Conservation (phyloP, 495 filamentous ascomycete species). For the Friedmanniomyces endolithicus region DNA sequence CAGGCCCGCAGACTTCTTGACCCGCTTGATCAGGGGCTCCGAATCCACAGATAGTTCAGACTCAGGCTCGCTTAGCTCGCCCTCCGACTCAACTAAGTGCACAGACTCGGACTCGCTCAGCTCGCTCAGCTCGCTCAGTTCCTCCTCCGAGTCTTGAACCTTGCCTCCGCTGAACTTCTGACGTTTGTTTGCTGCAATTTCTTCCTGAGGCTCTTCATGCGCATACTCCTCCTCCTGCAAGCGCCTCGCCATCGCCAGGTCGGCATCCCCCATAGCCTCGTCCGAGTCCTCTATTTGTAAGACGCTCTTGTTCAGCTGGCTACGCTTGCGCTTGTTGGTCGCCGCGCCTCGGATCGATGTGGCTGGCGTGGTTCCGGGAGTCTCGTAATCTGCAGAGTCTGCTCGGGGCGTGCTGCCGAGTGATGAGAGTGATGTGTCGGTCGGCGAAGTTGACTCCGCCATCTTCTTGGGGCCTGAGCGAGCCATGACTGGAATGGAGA, state of each 20-base stretch:
- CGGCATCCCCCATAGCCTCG: conserved; percentile 28
- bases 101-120: too few relatives aligned
- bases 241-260: conserved; percentile 41
- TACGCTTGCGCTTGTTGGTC: conserved; percentile 23
- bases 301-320: conserved; percentile 16
- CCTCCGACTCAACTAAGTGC: too few relatives aligned
- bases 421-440: conserved; percentile 22
- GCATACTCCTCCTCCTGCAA: conserved; percentile 55
- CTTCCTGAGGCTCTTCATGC: conserved; percentile 7
- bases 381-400: conserved; percentile 52
- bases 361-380: conserved; percentile 62
- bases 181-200: conserved; percentile 21
- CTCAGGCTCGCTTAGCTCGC: conserved; percentile 18
- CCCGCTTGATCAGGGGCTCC: conserved; percentile 2
- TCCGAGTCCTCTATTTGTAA: conserved; percentile 29
- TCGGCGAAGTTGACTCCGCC: conserved; percentile 6
- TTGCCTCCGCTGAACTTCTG: conserved; percentile 17
- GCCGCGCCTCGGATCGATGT: conserved; percentile 40
- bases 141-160: conserved; percentile 12
- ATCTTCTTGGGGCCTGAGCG: conserved; percentile 3
- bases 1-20: neutral
- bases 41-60: conserved; percentile 15
- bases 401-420: conserved; percentile 28
- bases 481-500: conserved; percentile 18
- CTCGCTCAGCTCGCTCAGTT: conserved; percentile 18